A percentile compares a stretch with the other conserved stretches of the same genome.
These are phyloP conservation scores for Talaromyces sp. DNA, from an alignment of 2,329 filamentous ascomycete genomes.

Conservation along the genomic window DNA sequence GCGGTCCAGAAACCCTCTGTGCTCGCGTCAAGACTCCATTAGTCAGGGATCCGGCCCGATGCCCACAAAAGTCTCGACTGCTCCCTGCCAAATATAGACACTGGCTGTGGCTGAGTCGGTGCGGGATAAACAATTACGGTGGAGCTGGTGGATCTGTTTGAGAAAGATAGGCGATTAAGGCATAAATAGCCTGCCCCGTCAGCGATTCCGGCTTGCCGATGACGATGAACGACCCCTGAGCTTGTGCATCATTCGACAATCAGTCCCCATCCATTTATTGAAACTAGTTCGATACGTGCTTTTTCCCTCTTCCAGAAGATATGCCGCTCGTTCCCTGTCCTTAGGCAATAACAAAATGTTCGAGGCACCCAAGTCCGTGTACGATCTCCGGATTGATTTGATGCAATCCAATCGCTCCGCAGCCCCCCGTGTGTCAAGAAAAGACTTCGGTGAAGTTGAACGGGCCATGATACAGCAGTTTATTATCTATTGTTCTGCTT, in stretches of 20 bases:
- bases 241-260: not conserved
- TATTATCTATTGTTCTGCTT: too few relatives aligned
- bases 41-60: not conserved
- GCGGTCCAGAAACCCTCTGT: not conserved
- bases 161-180: constrained; percentile 1
- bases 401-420: not conserved
- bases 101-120: constrained; percentile 2
- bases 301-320: not conserved
- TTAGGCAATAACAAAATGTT: not conserved
- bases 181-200: not conserved
- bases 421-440: not conserved
- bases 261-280: not conserved
- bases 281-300: not conserved
- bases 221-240: not conserved
- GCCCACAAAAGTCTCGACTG: not conserved
- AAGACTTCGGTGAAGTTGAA: not conserved
- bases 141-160: not conserved
- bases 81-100: constrained; percentile 8
- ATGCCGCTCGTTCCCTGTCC: not conserved
- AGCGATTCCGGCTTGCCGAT: constrained; percentile 5
- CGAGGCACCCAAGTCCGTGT: not conserved
- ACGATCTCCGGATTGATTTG: not conserved
- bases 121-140: not conserved
- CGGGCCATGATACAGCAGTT: not conserved
- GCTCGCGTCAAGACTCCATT: not conserved